Conservation (phyloP, 768 basidiomycete species). For the Leucosporidium creatinivorum region DNA sequence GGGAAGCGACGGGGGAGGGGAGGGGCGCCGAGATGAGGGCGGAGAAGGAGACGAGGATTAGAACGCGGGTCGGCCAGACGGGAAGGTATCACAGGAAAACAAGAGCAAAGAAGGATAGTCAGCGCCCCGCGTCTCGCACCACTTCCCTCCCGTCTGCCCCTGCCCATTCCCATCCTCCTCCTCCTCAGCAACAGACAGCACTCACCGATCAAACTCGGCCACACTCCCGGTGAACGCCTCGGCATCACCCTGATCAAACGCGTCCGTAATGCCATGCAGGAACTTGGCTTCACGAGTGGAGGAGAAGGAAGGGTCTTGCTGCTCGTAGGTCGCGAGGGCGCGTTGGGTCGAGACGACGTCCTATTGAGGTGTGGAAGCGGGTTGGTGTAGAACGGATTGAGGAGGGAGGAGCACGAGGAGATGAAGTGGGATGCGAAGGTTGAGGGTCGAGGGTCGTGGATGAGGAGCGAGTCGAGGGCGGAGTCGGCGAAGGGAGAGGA, state of each 20-base stretch:
- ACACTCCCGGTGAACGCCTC: conserved; percentile 23
- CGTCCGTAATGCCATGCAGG: conserved; percentile 65
- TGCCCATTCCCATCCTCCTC: not conserved
- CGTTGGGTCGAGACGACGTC: conserved; percentile 76
- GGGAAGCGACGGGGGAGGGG: too few species aligned
- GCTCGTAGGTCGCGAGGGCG: conserved; percentile 66
- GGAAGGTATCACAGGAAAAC: too few species aligned
- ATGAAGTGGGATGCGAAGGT: not conserved
- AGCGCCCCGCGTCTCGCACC: too few species aligned
- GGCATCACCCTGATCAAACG: conserved; percentile 59
- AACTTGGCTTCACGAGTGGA: conserved; percentile 92
- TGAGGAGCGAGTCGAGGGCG: not conserved
- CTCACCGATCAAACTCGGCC: conserved; percentile 32
- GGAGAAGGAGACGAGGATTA: too few species aligned
- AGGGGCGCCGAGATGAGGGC: too few species aligned
- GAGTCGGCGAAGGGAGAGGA: too few species aligned
- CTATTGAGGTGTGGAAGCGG: conserved; percentile 44
- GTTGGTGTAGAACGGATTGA: not conserved
- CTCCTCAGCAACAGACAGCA: not conserved
- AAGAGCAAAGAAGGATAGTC: too few species aligned
- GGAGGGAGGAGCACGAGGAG: not conserved
- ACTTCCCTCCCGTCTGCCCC: not conserved
- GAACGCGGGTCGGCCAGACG: too few species aligned
- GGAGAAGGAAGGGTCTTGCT: conserved; percentile 75
- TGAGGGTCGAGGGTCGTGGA: not conserved